Conservation (phyloP, 2,329 filamentous ascomycete genomes). For the Bretziella fagacearum region DNA sequence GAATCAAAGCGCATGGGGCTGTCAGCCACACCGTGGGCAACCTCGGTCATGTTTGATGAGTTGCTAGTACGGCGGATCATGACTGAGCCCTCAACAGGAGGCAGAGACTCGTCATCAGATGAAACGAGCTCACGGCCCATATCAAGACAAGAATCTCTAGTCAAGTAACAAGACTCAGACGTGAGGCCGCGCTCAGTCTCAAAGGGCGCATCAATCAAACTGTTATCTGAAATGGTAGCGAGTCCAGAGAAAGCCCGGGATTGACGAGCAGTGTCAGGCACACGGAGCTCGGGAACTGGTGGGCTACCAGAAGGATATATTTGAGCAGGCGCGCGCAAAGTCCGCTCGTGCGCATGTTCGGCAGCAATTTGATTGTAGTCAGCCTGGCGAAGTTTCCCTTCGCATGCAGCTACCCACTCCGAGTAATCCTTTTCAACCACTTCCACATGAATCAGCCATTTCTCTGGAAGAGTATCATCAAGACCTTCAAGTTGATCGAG, state of each 20-base stretch:
- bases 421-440: slow-evolving; percentile 58
- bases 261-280: slow-evolving; percentile 2
- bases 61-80: slow-evolving; percentile 8
- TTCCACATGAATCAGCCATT: slow-evolving; percentile 81
- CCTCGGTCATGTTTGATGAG: slow-evolving; percentile 5
- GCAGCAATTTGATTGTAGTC: slow-evolving; percentile 24
- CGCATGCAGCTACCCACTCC: slow-evolving; percentile 64
- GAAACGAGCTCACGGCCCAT: slow-evolving; percentile 8
- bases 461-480: slow-evolving; percentile 66
- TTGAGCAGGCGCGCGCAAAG: neutral
- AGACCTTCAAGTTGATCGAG: slow-evolving; percentile 73
- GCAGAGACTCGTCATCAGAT: slow-evolving; percentile 6
- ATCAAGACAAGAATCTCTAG: slow-evolving; percentile 6
- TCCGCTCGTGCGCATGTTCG: slow-evolving; percentile 8
- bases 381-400: slow-evolving; percentile 52
- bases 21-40: neutral
- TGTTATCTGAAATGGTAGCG: slow-evolving; percentile 8
- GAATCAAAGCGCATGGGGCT: slow-evolving; percentile 11
- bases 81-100: neutral
- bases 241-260: slow-evolving; percentile 2
- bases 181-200: neutral
- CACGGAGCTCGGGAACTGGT: slow-evolving; percentile 5
- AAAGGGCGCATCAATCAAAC: slow-evolving; percentile 4
- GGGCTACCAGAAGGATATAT: slow-evolving; percentile 2
- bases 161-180: slow-evolving; percentile 1